These are phyloP conservation scores for Ganoderma sinense DNA, from an alignment of 1,284 basidiomycete species.

Conservation along the genomic window DNA sequence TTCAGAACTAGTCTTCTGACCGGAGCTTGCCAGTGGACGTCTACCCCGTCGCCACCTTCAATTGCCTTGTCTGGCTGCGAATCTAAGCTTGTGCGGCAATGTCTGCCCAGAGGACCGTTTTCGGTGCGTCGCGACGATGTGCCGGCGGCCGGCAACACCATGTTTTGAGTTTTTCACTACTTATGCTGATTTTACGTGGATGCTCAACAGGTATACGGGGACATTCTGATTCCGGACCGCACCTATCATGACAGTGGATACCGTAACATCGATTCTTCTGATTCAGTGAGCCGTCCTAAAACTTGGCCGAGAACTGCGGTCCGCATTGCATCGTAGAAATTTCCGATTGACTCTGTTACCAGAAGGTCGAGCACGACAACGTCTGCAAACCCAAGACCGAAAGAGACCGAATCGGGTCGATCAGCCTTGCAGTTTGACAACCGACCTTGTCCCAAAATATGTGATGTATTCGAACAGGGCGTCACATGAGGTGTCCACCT, in stretches of 20 bases:
- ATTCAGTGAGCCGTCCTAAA: not conserved
- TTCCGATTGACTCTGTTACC: not conserved
- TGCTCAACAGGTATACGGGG: not conserved
- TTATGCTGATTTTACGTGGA: not conserved
- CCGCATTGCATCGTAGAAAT: not conserved
- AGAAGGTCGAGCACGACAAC: not conserved
- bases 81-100: not conserved
- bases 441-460: not conserved
- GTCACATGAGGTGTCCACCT: too few species aligned
- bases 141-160: not conserved
- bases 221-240: not conserved
- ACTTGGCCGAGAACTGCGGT: not conserved
- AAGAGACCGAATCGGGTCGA: too few species aligned
- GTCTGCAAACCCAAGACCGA: not conserved
- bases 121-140: not conserved
- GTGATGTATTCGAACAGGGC: too few species aligned
- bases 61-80: not conserved
- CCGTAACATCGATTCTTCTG: not conserved
- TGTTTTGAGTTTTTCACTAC: not conserved
- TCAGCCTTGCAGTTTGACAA: not conserved
- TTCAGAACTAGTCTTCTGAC: too few species aligned
- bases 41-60: not conserved
- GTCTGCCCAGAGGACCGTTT: not conserved
- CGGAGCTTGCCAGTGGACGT: not conserved
- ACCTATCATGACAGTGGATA: not conserved